Base-by-base conservation (phyloP, 2,329 filamentous ascomycete species). In the Phaeosphaeria sp. region DNA sequence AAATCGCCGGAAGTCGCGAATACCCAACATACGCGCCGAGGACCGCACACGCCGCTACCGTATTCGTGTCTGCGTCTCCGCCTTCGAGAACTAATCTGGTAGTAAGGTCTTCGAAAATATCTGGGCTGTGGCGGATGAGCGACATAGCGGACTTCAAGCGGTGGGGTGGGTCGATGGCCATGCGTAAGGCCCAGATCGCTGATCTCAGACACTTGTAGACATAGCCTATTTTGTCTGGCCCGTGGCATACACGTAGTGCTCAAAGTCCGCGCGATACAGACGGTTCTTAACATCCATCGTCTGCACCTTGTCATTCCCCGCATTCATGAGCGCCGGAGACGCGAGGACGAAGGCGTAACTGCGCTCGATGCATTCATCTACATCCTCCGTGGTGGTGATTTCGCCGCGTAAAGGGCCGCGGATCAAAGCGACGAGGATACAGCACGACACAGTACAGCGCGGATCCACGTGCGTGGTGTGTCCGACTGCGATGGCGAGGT, bases 11-110 rank as follows among this genome's bases (percentile, higher is more conserved):
- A 3, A 86, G 69, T 1, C 72, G 71, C 42, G 74, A 77, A 65
- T 81, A 82, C 15, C 83, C 83, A 1, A 84, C 63, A 42, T 79
- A 81, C 0, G 77, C 79, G 0, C 84, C 84, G 0, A 85, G 60
- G 0, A 86, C 69, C 0, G 82, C 81, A 0, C 83, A 83, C 0
- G 83, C 82, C 52, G 82, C 82, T 45, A 81, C 83, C 6, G 82
- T 83, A 57, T 86, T 85, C 0, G 83, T 85, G 59, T 85, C 83
- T 2, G 83, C 82, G 58, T 86, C 83, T 0, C 83, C 84, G 1
- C 81, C 84, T 36, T 79, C 75, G 81, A 84, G 83, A 36, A 82
- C 78, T 15, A 86, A 74, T 6, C 81, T 75, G 0, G 79, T 81
- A 13, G 85, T 81, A 11, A 83, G 70, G 6, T 76, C 68, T 67